Evolutionary conservation across 2,329 filamentous ascomycete species (phyloP).

Genomic region (Sporothrix sp.): DNA sequence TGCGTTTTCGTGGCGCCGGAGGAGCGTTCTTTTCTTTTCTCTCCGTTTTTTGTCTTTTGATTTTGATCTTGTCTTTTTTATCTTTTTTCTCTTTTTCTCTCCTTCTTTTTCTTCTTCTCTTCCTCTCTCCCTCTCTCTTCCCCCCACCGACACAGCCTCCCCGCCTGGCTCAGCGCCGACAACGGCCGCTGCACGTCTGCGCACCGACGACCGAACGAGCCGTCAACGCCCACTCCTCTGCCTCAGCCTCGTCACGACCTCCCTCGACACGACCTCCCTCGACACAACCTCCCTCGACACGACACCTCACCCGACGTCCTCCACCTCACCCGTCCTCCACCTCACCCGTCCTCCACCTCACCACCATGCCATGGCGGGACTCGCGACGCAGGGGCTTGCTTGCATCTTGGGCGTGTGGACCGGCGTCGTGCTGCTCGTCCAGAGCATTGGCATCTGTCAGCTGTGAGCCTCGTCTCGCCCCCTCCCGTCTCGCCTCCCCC

Average conservation of each 20-base stretch:
- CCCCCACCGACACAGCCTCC: not conserved
- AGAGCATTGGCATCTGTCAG: conserved; percentile 45
- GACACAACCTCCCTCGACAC: not conserved
- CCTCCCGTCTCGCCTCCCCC: not conserved
- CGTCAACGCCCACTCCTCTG: no score
- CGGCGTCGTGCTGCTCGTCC: conserved; percentile 41
- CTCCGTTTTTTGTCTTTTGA: not conserved
- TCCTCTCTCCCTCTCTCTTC: not conserved
- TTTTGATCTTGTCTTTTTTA: not conserved
- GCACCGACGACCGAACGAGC: no score
- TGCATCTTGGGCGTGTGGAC: conserved; percentile 35
- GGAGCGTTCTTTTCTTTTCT: no score
- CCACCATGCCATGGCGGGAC: conserved; percentile 12
- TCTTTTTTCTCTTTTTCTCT: not conserved
- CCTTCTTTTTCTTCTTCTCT: not conserved
- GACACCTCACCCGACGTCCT: not conserved
- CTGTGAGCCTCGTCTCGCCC: conserved; percentile 32
- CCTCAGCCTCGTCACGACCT: not conserved
- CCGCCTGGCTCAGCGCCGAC: not conserved
- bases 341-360: not conserved
- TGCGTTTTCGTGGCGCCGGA: no score
- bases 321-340: not conserved
- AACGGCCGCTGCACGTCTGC: no score
- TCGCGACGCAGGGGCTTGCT: conserved; percentile 9
- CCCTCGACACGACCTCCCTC: not conserved